phyloP scores from a whole-genome alignment of 352 stramenopile genomes.

The Globisporangium middletonii region DNA sequence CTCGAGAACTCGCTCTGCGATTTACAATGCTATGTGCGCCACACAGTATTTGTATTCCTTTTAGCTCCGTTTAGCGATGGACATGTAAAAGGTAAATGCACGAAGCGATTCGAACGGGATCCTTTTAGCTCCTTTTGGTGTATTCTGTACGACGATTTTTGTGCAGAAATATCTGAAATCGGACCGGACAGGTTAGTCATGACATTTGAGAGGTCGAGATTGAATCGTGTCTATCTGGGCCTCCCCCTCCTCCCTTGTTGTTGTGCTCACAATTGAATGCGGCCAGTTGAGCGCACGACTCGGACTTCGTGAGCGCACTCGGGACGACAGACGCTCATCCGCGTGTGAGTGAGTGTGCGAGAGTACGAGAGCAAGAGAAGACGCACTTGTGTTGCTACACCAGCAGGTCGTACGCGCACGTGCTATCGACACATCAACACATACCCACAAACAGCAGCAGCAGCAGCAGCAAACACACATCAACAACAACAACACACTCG shows the following conservation, averaged over 20 bases:
- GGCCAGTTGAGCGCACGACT: background rate
- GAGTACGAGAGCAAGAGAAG: background rate
- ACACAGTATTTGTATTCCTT: too few species aligned
- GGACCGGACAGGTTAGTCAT: background rate
- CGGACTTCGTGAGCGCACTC: background rate
- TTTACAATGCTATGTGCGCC: too few species aligned
- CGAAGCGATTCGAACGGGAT: too few species aligned
- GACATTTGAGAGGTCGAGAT: background rate
- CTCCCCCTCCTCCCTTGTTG: background rate
- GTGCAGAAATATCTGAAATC: too few species aligned
- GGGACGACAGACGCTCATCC: background rate
- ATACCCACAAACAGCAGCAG: background rate
- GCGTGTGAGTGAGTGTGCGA: background rate
- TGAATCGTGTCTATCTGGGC: background rate
- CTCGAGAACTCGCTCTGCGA: too few species aligned
- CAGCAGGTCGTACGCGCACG: background rate
- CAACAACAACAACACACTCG: background rate
- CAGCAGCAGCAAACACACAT: background rate
- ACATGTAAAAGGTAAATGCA: too few species aligned
- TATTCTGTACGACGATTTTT: too few species aligned
- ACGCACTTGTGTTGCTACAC: background rate
- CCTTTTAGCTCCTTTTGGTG: too few species aligned
- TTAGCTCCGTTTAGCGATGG: too few species aligned
- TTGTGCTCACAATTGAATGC: constrained; percentile 13
- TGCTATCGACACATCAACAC: background rate